Conservation (phyloP, 768 basidiomycete genomes). For the Paxillus ammoniavirescens region DNA sequence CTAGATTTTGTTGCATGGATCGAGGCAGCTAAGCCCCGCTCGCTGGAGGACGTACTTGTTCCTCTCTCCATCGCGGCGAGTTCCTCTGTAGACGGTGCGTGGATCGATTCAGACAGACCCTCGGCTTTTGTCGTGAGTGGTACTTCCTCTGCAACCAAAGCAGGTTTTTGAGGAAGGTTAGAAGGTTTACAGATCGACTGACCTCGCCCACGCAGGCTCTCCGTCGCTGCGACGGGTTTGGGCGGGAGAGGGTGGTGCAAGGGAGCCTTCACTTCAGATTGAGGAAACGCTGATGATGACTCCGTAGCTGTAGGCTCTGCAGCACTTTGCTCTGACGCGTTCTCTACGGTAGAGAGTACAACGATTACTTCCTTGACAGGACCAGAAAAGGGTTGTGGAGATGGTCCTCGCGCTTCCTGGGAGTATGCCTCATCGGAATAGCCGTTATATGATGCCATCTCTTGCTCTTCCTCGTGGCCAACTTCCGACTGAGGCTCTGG, state of each 20-base stretch:
- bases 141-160: conserved; percentile 10
- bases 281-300: conserved; percentile 5
- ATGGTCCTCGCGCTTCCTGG: conserved; percentile 4
- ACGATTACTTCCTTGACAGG: not conserved
- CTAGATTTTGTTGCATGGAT: conserved; percentile 52
- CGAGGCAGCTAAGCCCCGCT: conserved; percentile 46
- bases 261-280: conserved; percentile 20
- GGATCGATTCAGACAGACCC: conserved; percentile 28
- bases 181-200: conserved; percentile 13
- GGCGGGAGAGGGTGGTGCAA: conserved; percentile 48
- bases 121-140: conserved; percentile 11
- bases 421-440: conserved; percentile 2
- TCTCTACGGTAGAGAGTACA: conserved; percentile 4
- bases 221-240: conserved; percentile 38
- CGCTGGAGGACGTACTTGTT: conserved; percentile 20
- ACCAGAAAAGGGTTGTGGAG: conserved; percentile 10
- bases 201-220: conserved; percentile 13
- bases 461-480: conserved; percentile 17
- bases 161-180: conserved; percentile 12
- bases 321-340: conserved; percentile 19
- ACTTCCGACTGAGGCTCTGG: conserved; percentile 43
- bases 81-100: conserved; percentile 20
- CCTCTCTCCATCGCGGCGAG: conserved; percentile 15
- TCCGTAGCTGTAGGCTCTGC: conserved; percentile 9
- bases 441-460: conserved; percentile 20